Base-by-base conservation (phyloP, 1,284 basidiomycete genomes). In the Puccinia hordei region DNA sequence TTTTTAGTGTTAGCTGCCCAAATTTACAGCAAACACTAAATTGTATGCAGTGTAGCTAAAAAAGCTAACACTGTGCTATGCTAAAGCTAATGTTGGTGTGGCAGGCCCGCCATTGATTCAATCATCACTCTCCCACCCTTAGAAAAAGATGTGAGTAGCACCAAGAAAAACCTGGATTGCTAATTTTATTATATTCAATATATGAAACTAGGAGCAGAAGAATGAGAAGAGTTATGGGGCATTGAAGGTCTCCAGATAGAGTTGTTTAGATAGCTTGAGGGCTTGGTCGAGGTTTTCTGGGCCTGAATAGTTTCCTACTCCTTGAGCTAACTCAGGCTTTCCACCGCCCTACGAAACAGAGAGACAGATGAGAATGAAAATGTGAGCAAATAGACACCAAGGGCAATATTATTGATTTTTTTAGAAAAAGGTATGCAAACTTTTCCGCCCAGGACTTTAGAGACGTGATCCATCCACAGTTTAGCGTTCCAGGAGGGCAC, bases 311-410 rank as follows among this genome's bases (percentile, higher is more conserved):
- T 1, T 38, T 63, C 95, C 95, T 24, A 95, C 90, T 66, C 95
- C 95, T 84, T 95, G 93, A 2, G 92, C 92, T 79, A 90, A 89
- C 69, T 97, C 95, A 81, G 93, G 92, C 87, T 94, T 96, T 27
- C 95, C 95, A 81, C 95, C 95, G 81, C 93, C 93, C 92, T 94
- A 83, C 15, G 81, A 65, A 66, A 22, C 69, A 71, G n/a, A 65
- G 1, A 51, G 10, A 12, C 13, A 30, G 19, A 49, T n/a, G 12
- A 51, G 53, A 57, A 57, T 30, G 27, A 59, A 9, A 27, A 35
- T 33, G 33, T 66, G 8, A 13, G 44, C 13, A 49, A 1, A 17
- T 2, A 46, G 46, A 49, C 2, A 49, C 24, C 33, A 3, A 53
- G 30, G 19, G 17, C 22, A 17, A 33, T 27, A 33, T 17, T 8